These are phyloP conservation scores for Acacia acuminata DNA, from an alignment of 306 rosid species.

Conservation along the genomic window DNA sequence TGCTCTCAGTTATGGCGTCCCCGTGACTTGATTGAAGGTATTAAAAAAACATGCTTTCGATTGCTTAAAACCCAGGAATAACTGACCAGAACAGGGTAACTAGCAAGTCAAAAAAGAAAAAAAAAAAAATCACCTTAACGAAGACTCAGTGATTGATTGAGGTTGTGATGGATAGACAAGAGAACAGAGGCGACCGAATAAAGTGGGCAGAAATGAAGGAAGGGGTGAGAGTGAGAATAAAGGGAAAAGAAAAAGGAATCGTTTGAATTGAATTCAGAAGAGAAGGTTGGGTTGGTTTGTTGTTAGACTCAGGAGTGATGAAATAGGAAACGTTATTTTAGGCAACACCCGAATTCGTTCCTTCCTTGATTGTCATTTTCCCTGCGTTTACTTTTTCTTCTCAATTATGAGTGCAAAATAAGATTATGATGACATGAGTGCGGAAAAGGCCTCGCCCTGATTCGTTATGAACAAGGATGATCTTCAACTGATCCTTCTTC, in stretches of 20 bases:
- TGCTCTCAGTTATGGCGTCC: neutral
- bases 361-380: neutral
- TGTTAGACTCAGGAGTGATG: neutral
- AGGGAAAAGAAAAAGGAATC: neutral
- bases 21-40: neutral
- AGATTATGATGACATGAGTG: neutral
- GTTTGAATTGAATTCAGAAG: neutral
- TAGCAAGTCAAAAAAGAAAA: neutral
- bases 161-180: neutral
- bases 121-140: neutral
- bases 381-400: neutral
- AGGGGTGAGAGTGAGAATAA: neutral
- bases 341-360: neutral
- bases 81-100: neutral
- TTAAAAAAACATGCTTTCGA: conserved; percentile 5
- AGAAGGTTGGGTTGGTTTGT: neutral
- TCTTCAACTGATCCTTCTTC: neutral
- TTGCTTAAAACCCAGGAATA: conserved; percentile 9
- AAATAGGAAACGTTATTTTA: neutral
- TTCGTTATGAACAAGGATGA: neutral
- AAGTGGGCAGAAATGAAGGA: neutral
- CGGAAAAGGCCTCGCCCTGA: neutral
- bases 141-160: neutral
- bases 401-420: neutral
- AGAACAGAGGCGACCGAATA: neutral